Evolutionary conservation across 441 rosid genomes (phyloP).

Genomic region (Jatropha multifida): DNA sequence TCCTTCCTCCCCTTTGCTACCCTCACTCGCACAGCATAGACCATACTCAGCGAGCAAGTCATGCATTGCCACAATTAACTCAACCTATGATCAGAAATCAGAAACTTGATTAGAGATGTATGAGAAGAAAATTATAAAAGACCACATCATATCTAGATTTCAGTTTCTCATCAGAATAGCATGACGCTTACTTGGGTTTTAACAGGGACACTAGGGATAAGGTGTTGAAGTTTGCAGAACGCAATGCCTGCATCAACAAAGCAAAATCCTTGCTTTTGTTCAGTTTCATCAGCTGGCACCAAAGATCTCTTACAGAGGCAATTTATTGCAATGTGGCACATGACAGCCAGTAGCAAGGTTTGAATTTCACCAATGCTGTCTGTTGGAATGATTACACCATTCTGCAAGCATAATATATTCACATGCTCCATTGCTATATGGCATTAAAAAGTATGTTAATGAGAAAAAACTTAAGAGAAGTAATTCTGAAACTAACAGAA

Average conservation of each 20-base stretch:
- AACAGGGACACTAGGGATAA: constrained; percentile 54
- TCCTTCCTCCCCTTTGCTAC: constrained; percentile 86
- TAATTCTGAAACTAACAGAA: neutral
- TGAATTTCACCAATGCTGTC: constrained; percentile 63
- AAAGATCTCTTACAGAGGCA: constrained; percentile 59
- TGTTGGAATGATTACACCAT: constrained; percentile 36
- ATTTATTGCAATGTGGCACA: constrained; percentile 73
- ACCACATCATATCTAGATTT: constrained; percentile 6
- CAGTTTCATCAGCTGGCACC: constrained; percentile 52
- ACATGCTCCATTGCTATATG: constrained; percentile 5
- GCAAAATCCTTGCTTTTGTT: constrained; percentile 69
- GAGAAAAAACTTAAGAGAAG: neutral
- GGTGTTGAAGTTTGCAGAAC: constrained; percentile 96
- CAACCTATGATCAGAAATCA: constrained; percentile 55
- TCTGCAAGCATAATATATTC: constrained; percentile 54
- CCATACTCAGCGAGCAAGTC: constrained; percentile 96
- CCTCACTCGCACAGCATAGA: constrained; percentile 88
- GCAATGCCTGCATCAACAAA: constrained; percentile 83
- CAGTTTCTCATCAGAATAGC: constrained; percentile 8
- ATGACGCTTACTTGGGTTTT: constrained; percentile 69
- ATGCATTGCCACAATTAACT: constrained; percentile 83
- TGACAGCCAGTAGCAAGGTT: constrained; percentile 73
- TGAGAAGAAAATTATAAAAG: constrained; percentile 17
- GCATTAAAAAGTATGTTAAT: neutral
- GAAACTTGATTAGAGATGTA: constrained; percentile 14